phyloP scores from a whole-genome alignment of 1,284 basidiomycete genomes.

The Cutaneotrichosporon curvatum region DNA sequence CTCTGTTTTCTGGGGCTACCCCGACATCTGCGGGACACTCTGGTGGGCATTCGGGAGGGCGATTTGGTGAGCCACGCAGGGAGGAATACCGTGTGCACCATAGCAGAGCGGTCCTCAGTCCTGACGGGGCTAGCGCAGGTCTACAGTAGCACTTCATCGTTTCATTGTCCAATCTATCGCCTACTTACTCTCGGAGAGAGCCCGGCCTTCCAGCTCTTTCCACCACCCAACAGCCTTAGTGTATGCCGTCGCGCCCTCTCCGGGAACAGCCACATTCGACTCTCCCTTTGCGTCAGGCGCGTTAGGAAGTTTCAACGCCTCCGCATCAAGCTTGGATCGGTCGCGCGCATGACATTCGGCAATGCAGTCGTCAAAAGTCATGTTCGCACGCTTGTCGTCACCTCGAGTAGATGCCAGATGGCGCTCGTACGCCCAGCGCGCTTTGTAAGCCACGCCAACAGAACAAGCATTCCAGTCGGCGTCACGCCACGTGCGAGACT shows the following conservation, averaged over 20 bases:
- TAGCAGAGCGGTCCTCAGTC: too few species aligned
- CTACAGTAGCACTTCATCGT: too few species aligned
- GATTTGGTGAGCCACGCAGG: too few species aligned
- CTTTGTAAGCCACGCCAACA: conserved; percentile 43
- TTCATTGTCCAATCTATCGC: too few species aligned
- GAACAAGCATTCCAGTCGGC: conserved; percentile 41
- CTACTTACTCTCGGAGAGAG: background rate
- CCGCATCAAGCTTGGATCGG: conserved; percentile 27
- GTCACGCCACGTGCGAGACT: conserved; percentile 20
- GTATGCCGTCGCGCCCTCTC: conserved; percentile 18
- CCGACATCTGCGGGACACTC: too few species aligned
- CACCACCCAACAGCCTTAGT: conserved; percentile 24
- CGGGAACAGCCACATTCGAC: conserved; percentile 25
- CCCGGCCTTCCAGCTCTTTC: conserved; percentile 19
- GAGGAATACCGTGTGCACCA: too few species aligned
- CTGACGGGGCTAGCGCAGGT: too few species aligned
- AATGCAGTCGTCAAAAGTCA: conserved; percentile 15
- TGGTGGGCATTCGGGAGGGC: too few species aligned
- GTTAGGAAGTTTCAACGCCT: conserved; percentile 17
- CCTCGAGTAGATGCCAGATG: background rate
- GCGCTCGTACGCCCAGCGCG: conserved; percentile 41
- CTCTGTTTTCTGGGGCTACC: too few species aligned
- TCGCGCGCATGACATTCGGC: conserved; percentile 13
- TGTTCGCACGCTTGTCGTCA: background rate
- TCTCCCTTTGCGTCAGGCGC: conserved; percentile 26